Conservation (phyloP, 2,329 filamentous ascomycete genomes). For the Samsoniella hepiali region DNA sequence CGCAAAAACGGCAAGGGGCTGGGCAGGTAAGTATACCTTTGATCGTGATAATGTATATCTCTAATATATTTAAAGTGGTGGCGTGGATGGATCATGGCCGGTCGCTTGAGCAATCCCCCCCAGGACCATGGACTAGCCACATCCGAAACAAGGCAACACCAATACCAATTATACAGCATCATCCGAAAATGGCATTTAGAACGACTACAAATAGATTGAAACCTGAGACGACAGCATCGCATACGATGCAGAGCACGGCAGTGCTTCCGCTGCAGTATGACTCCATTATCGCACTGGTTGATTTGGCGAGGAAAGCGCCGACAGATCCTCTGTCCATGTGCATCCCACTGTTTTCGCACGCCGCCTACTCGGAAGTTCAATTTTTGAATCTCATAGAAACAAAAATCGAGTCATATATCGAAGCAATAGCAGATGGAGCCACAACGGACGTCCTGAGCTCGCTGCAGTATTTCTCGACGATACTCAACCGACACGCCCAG, state of each 20-base stretch:
- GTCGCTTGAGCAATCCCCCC: constrained; percentile 18
- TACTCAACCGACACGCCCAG: constrained; percentile 19
- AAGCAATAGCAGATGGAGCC: neutral
- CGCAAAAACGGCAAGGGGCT: constrained; percentile 7
- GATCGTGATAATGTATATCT: too few relatives aligned
- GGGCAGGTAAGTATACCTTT: constrained; percentile 11
- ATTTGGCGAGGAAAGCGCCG: constrained; percentile 16
- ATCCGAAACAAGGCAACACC: constrained; percentile 9
- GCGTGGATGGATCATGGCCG: constrained; percentile 20
- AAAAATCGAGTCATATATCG: constrained; percentile 9
- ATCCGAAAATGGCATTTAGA: constrained; percentile 18
- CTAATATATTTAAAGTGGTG: constrained; percentile 5
- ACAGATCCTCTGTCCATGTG: constrained; percentile 20
- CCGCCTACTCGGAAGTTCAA: constrained; percentile 19
- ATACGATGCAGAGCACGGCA: constrained; percentile 8
- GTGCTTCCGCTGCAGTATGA: constrained; percentile 18
- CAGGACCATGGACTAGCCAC: constrained; percentile 19
- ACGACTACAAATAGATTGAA: constrained; percentile 9
- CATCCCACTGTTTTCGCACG: constrained; percentile 19
- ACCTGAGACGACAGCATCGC: neutral
- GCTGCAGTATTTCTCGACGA: constrained; percentile 18
- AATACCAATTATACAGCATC: constrained; percentile 18
- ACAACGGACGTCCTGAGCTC: constrained; percentile 10
- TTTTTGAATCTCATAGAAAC: constrained; percentile 20
- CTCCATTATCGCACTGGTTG: constrained; percentile 13